phyloP scores from a whole-genome alignment of 2,329 filamentous ascomycete genomes.

The Ascochyta rabiei region DNA sequence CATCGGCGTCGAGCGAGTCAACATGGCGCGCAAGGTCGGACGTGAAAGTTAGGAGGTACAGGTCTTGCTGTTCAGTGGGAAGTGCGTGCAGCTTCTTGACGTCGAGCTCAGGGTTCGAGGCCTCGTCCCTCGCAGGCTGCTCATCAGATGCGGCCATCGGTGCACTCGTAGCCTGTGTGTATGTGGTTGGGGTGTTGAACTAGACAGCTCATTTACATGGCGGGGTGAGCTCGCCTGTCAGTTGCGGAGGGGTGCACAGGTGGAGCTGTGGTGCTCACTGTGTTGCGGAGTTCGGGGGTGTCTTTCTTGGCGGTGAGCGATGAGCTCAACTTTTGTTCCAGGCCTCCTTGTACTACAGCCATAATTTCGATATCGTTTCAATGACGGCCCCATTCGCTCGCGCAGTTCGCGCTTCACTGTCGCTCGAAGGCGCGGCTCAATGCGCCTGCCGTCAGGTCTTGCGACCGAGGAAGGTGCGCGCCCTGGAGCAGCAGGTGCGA shows the following conservation, averaged over 20 bases:
- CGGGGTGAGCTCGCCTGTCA: conserved; percentile 23
- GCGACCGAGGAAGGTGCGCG: conserved; percentile 16
- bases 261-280: conserved; percentile 21
- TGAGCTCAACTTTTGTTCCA: conserved; percentile 25
- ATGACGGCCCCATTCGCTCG: conserved; percentile 37
- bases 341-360: conserved; percentile 1
- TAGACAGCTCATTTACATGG: conserved; percentile 28
- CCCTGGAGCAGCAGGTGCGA: conserved; percentile 31
- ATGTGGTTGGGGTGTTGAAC: conserved; percentile 6
- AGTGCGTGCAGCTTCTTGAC: conserved; percentile 86
- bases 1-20: conserved; percentile 72
- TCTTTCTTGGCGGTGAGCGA: conserved; percentile 31
- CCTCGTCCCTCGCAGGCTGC: conserved; percentile 42
- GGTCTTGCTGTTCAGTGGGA: conserved; percentile 91
- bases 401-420: conserved; percentile 19
- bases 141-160: conserved; percentile 39
- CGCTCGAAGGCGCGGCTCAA: conserved; percentile 13
- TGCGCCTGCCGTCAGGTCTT: conserved; percentile 29
- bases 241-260: conserved; percentile 18
- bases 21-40: conserved; percentile 84
- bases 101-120: conserved; percentile 78
- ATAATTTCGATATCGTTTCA: neutral
- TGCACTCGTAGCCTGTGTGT: conserved; percentile 16
- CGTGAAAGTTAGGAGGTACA: conserved; percentile 89
- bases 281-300: conserved; percentile 32